Conservation (phyloP, 2,329 filamentous ascomycete species). For the Ophiostoma piceae region DNA sequence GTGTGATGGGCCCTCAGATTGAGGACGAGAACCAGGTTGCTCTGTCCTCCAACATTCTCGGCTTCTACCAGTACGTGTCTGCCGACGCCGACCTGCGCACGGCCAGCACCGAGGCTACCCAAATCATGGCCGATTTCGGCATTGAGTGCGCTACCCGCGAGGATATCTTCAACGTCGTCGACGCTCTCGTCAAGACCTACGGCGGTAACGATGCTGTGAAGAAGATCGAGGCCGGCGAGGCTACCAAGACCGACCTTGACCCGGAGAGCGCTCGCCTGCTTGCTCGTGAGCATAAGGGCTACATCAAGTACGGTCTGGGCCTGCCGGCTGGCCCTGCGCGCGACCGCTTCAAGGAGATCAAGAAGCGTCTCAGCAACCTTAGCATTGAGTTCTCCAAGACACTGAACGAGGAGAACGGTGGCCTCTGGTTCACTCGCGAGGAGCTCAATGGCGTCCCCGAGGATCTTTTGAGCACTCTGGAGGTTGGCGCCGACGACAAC, state of each 20-base stretch:
- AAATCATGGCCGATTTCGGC: constrained; percentile 67
- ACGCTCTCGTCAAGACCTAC: constrained; percentile 50
- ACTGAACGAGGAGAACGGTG: constrained; percentile 77
- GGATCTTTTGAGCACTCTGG: constrained; percentile 60
- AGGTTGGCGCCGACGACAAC: constrained; percentile 61
- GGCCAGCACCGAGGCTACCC: constrained; percentile 70
- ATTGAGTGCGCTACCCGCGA: constrained; percentile 79
- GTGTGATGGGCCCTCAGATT: constrained; percentile 61
- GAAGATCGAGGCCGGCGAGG: constrained; percentile 33
- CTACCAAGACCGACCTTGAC: constrained; percentile 43
- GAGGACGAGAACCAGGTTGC: constrained; percentile 63
- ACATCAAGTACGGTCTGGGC: constrained; percentile 69
- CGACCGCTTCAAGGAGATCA: constrained; percentile 80
- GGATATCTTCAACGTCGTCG: constrained; percentile 66
- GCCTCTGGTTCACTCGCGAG: constrained; percentile 68
- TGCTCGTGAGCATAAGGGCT: constrained; percentile 72
- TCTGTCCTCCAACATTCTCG: constrained; percentile 60
- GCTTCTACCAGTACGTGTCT: constrained; percentile 77
- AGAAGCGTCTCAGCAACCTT: constrained; percentile 70
- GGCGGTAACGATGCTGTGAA: constrained; percentile 44
- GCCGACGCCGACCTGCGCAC: constrained; percentile 62
- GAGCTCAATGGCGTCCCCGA: constrained; percentile 70
- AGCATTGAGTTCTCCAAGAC: constrained; percentile 73
- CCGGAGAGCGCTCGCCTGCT: constrained; percentile 66
- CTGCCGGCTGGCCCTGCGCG: constrained; percentile 64